Evolutionary conservation across 2,329 filamentous ascomycete genomes (phyloP), one percentile per base, ranked within the genome.

Genomic region (Xylaria sp.): DNA sequence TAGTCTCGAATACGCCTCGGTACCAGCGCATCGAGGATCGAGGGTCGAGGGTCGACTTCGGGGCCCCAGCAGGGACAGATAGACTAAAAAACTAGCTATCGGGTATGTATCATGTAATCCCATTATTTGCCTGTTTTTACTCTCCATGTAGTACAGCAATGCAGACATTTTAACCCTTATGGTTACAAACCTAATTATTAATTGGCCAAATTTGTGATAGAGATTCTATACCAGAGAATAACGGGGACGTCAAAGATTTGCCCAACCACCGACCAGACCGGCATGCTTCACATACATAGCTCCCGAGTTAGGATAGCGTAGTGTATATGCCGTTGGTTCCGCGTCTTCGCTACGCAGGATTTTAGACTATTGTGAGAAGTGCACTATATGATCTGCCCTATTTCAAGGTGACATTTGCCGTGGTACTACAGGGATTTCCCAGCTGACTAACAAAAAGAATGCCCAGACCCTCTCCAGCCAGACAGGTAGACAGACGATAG

Each of bases 1-100:
- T 30, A 13, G 12, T 28, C 23, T 58, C 18, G 39, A 58, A 30
- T 18, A 58, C 45, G 55, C 55, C 39, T 39, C 55, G 39, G 55
- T 45, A 32, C 55, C 55, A 45, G 15, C 53, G 13, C 53, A 56
- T 39, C 32, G 32, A 36, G 32, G 20, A 50, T 36, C 30, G 50
- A 55, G 50, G 32, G 50, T 36, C 30, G 50, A 55, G 50, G 32
- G 50, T 36, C n/a, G 50, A 34, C 28, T 20, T 23, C 18, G 50
- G 25, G 48, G 4, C 13, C 52, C 30, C 30, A 23, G 36, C 32
- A n/a, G 48, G 15, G 28, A 32, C 30, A 52, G 23, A 30, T 7
- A 4, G 6, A 32, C 18, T 5, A 9, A 52, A 3, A 50, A 18
- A 8, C 28, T n/a, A 30, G 4, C 45, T 25, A 23, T 46, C 4